phyloP scores from a whole-genome alignment of 257 asterid species.

The Orobanche coerulescens region DNA sequence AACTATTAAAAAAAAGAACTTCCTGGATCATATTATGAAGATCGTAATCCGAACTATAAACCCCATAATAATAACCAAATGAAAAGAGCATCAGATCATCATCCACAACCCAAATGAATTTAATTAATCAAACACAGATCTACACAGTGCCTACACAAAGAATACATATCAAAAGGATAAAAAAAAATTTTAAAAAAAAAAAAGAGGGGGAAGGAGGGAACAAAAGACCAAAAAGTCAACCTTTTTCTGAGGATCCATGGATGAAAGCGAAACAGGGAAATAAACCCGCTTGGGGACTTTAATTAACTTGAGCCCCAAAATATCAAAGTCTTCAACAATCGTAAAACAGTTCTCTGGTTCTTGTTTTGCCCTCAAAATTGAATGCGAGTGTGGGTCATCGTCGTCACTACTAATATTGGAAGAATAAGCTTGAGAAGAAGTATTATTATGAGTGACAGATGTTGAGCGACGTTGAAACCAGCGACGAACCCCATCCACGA shows the following conservation, averaged over 20 bases:
- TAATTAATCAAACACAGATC: slow-evolving; percentile 23
- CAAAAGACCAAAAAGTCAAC: slow-evolving; percentile 21
- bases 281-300: slow-evolving; percentile 60
- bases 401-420: slow-evolving; percentile 22
- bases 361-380: slow-evolving; percentile 21
- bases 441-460: slow-evolving; percentile 17
- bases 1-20: neutral
- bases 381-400: slow-evolving; percentile 28
- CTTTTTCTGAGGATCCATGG: slow-evolving; percentile 84
- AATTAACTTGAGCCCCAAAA: slow-evolving; percentile 53
- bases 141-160: slow-evolving; percentile 13
- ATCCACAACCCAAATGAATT: neutral
- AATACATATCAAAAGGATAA: neutral
- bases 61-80: neutral
- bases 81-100: slow-evolving; percentile 9
- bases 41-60: neutral
- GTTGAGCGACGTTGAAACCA: slow-evolving; percentile 57
- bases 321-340: slow-evolving; percentile 51
- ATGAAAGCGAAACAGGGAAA: slow-evolving; percentile 31
- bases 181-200: neutral
- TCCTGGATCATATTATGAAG: slow-evolving; percentile 20
- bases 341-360: slow-evolving; percentile 21
- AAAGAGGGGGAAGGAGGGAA: neutral
- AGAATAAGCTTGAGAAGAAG: slow-evolving; percentile 19
- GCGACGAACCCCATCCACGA: slow-evolving; percentile 88